phyloP scores from a whole-genome alignment of 1,284 basidiomycete genomes.

The Clitocybe nebularis region DNA sequence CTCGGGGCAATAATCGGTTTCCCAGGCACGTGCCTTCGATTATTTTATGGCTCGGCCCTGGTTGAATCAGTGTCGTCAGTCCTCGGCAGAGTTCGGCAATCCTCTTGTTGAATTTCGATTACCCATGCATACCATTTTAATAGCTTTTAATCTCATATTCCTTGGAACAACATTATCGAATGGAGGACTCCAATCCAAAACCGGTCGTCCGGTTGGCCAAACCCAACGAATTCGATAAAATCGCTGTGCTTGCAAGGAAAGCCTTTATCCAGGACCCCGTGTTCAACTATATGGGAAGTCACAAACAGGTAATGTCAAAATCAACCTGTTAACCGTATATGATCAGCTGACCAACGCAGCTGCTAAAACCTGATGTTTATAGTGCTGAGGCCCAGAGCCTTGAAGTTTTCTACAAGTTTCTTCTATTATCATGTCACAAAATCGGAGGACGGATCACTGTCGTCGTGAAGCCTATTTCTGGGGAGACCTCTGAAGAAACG shows the following conservation, averaged over 20 bases:
- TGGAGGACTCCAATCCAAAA: neutral
- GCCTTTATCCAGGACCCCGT: conserved; percentile 24
- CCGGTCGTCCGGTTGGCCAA: conserved; percentile 14
- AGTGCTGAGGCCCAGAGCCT: conserved; percentile 15
- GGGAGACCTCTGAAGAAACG: neutral
- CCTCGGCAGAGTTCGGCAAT: no score
- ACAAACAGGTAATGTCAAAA: conserved; percentile 15
- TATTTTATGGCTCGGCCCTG: no score
- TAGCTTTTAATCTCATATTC: no score
- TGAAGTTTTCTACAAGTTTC: conserved; percentile 17
- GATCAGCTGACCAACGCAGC: conserved; percentile 17
- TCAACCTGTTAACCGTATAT: neutral
- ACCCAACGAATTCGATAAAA: conserved; percentile 18
- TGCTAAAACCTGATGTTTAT: conserved; percentile 10
- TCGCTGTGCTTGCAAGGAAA: conserved; percentile 15
- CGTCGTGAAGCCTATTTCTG: conserved; percentile 15
- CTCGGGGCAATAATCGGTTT: no score
- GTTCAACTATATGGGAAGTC: conserved; percentile 20
- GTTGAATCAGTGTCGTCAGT: no score
- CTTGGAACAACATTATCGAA: no score
- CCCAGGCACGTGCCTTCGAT: no score
- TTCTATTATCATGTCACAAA: conserved; percentile 17
- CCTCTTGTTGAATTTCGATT: no score
- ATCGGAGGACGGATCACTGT: conserved; percentile 24
- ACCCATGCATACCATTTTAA: no score